Evolutionary conservation across 306 rosid species (phyloP).

Genomic region (Malus sieversii): DNA sequence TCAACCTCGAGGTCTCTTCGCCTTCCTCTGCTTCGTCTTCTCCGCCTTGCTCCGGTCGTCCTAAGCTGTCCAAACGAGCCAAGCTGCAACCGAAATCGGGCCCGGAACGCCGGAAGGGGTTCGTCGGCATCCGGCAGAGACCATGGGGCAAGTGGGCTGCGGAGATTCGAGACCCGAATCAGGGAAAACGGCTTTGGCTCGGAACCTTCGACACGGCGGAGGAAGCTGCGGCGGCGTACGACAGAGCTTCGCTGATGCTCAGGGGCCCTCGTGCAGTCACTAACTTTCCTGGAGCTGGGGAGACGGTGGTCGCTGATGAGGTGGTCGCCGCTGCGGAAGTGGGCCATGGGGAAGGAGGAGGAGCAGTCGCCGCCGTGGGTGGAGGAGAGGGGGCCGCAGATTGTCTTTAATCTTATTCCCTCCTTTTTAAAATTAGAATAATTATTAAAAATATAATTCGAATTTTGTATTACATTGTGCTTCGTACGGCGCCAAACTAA

Average conservation of each 20-base stretch:
- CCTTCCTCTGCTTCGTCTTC: not conserved
- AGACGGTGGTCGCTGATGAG: not conserved
- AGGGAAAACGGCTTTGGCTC: slow-evolving; percentile 60
- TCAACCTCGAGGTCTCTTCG: slow-evolving; percentile 15
- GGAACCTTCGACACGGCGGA: slow-evolving; percentile 79
- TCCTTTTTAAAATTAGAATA: no score
- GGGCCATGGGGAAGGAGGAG: not conserved
- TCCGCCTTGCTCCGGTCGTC: not conserved
- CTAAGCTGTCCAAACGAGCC: slow-evolving; percentile 4
- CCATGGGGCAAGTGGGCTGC: slow-evolving; percentile 89
- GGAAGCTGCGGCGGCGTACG: slow-evolving; percentile 70
- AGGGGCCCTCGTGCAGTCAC: slow-evolving; percentile 54
- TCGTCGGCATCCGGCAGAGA: slow-evolving; percentile 62
- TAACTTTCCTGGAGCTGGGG: slow-evolving; percentile 39
- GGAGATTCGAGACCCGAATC: slow-evolving; percentile 70
- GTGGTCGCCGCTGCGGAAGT: not conserved
- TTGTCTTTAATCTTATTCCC: not conserved
- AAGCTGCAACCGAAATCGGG: not conserved
- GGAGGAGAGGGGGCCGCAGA: not conserved
- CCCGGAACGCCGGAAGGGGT: slow-evolving; percentile 15
- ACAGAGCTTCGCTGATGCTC: slow-evolving; percentile 52
- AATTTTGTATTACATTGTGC: no score
- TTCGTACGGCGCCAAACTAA: no score
- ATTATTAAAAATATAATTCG: no score
- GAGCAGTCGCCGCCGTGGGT: not conserved